These are phyloP conservation scores for Exophiala alcalophila DNA, from an alignment of 2,329 filamentous ascomycete genomes.

Conservation along the genomic window DNA sequence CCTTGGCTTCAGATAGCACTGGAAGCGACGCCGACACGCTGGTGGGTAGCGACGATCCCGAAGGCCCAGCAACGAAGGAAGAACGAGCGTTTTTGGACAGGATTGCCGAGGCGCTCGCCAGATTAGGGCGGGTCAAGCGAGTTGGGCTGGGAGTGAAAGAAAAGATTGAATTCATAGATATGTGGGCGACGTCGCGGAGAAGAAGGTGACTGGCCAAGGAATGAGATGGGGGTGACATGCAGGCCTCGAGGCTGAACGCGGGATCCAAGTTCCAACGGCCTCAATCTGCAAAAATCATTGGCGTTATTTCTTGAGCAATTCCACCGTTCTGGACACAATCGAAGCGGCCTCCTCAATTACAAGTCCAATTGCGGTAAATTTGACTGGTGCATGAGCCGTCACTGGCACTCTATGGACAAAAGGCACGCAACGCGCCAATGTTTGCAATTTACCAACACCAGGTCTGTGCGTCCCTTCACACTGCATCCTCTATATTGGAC, in stretches of 20 bases:
- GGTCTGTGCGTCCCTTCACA: constrained; percentile 14
- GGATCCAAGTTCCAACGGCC: no score
- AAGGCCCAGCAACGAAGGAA: constrained; percentile 43
- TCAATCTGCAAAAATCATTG: no score
- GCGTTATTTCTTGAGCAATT: no score
- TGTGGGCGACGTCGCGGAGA: constrained; percentile 55
- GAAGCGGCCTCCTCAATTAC: no score
- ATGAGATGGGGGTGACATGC: no score
- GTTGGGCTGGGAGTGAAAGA: constrained; percentile 80
- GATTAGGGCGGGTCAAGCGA: constrained; percentile 81
- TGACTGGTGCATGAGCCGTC: no score
- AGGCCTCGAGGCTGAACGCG: not conserved
- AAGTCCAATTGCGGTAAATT: no score
- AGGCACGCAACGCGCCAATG: not conserved
- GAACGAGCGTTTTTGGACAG: constrained; percentile 72
- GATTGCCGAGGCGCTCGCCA: constrained; percentile 80
- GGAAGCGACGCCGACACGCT: constrained; percentile 30
- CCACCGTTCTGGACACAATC: no score
- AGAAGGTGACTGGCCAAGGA: constrained; percentile 26
- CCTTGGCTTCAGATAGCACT: constrained; percentile 40
- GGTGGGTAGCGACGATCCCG: constrained; percentile 32
- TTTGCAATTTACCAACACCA: constrained; percentile 16
- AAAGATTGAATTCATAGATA: constrained; percentile 76
- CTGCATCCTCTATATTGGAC: no score
- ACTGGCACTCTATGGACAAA: no score